phyloP scores from a whole-genome alignment of 768 basidiomycete species.

The Trametes villosa region DNA sequence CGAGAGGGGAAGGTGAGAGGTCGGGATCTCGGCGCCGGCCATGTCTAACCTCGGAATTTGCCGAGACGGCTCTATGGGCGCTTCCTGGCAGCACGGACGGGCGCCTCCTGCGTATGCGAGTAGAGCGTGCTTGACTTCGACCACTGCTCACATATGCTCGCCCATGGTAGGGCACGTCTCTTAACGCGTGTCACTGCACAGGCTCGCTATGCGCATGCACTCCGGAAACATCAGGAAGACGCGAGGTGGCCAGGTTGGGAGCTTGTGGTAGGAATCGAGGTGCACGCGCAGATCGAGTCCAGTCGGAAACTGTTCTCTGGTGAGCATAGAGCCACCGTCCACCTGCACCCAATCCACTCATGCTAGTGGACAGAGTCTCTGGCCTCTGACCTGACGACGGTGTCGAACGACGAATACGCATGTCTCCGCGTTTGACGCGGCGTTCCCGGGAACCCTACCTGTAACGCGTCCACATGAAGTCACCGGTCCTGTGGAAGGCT shows the following conservation, averaged over 20 bases:
- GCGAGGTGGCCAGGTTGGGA: slow-evolving; percentile 83
- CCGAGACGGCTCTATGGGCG: slow-evolving; percentile 12
- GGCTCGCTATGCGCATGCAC: slow-evolving; percentile 18
- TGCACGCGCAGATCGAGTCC: slow-evolving; percentile 92
- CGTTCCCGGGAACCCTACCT: slow-evolving; percentile 92
- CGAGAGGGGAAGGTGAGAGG: slow-evolving; percentile 16
- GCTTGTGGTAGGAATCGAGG: slow-evolving; percentile 91
- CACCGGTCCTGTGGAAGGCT: slow-evolving; percentile 1
- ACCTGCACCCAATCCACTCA: slow-evolving; percentile 2
- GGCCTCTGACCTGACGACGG: slow-evolving; percentile 50
- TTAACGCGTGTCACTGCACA: not conserved
- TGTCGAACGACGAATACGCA: slow-evolving; percentile 76
- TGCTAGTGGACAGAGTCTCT: slow-evolving; percentile 38
- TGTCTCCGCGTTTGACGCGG: slow-evolving; percentile 82
- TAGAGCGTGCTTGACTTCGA: not conserved
- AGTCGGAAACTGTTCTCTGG: slow-evolving; percentile 88
- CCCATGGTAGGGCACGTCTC: slow-evolving; percentile 20
- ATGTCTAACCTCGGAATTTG: slow-evolving; percentile 16
- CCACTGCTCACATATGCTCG: slow-evolving; percentile 22
- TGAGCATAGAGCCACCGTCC: slow-evolving; percentile 35
- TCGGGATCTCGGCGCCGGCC: slow-evolving; percentile 18
- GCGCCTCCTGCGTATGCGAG: not conserved
- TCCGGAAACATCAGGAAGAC: slow-evolving; percentile 25
- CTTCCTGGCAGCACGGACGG: not conserved
- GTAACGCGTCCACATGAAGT: slow-evolving; percentile 48